phyloP scores from a whole-genome alignment of 202 grass and related monocot genomes.

The Setaria viridis region DNA sequence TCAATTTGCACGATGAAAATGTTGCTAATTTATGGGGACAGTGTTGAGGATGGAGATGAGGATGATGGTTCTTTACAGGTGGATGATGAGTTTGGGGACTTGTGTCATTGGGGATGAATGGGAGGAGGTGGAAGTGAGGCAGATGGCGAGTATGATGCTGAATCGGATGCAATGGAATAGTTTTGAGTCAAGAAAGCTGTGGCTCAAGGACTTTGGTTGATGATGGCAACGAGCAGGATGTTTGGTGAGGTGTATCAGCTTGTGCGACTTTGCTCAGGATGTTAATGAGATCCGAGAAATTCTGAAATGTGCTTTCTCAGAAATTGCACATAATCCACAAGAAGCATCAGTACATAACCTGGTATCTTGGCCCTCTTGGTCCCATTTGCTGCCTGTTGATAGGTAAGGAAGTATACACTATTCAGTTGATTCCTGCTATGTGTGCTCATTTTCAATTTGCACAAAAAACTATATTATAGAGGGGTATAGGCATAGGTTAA shows the following conservation, averaged over 20 bases:
- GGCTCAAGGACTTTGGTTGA: constrained; percentile 44
- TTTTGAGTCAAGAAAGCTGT: constrained; percentile 79
- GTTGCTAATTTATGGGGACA: background rate
- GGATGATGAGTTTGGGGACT: constrained; percentile 63
- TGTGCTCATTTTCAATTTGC: background rate
- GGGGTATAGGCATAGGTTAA: background rate
- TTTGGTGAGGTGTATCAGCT: constrained; percentile 56
- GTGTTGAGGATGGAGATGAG: constrained; percentile 37
- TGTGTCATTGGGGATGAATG: constrained; percentile 59
- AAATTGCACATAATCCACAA: background rate
- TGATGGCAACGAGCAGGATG: constrained; percentile 44
- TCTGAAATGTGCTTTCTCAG: background rate
- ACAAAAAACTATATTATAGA: background rate
- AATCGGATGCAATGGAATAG: constrained; percentile 54
- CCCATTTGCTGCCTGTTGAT: background rate
- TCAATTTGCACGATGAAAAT: background rate
- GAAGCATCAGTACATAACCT: constrained; percentile 16
- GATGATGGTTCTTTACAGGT: constrained; percentile 20
- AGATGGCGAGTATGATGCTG: constrained; percentile 43
- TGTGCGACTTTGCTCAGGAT: background rate
- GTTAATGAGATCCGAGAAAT: background rate
- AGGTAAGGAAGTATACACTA: background rate
- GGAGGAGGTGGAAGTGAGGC: constrained; percentile 48
- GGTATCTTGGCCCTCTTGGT: background rate
- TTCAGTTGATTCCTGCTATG: background rate